A percentile compares a stretch with the other conserved stretches of the same genome.
phyloP scores from a whole-genome alignment of 768 basidiomycete genomes.

The Cystofilobasidium capitatum region DNA sequence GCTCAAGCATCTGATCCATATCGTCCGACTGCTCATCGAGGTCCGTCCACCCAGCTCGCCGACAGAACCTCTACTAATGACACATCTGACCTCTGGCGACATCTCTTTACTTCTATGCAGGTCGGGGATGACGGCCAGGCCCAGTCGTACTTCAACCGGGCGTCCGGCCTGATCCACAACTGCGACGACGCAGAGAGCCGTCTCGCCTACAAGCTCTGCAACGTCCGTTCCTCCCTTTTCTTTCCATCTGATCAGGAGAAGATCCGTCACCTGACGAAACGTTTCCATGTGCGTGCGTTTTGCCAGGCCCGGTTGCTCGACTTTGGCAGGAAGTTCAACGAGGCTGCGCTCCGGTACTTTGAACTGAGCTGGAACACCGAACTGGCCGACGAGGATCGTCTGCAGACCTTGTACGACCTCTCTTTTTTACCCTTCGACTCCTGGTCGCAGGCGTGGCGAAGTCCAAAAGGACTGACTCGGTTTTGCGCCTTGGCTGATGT shows the following conservation, averaged over 20 bases:
- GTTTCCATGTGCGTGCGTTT: neutral
- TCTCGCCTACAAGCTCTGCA: slow-evolving; percentile 35
- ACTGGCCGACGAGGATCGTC: slow-evolving; percentile 87
- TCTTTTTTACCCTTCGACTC: neutral
- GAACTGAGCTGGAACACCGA: slow-evolving; percentile 83
- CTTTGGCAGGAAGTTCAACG: slow-evolving; percentile 80
- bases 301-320: slow-evolving; percentile 84
- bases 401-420: slow-evolving; percentile 68
- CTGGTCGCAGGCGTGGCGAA: neutral
- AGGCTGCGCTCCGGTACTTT: slow-evolving; percentile 88
- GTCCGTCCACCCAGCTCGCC: slow-evolving; percentile 28
- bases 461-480: neutral
- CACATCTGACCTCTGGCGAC: neutral
- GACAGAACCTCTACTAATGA: neutral
- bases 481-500: no score
- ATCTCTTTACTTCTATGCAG: neutral
- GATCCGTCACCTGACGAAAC: no score
- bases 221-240: slow-evolving; percentile 30
- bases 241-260: neutral
- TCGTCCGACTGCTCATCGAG: slow-evolving; percentile 85
- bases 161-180: slow-evolving; percentile 75
- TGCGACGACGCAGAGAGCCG: slow-evolving; percentile 64
- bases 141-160: slow-evolving; percentile 96
- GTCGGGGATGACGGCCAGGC: slow-evolving; percentile 95
- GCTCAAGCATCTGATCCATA: slow-evolving; percentile 80